phyloP scores from a whole-genome alignment of 1,139 yeast genomes.

The Pichia terricola region DNA sequence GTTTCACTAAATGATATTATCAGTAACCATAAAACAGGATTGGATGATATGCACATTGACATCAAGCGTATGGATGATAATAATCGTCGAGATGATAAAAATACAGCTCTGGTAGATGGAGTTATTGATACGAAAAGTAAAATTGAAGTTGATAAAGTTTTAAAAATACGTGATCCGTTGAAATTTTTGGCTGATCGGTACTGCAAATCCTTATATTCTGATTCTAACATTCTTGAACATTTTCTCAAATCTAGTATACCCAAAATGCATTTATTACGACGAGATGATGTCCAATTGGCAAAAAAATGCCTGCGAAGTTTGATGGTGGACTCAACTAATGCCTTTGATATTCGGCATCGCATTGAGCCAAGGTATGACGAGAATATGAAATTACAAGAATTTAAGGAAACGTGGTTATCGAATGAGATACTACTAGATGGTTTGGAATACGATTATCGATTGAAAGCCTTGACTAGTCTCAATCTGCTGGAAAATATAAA shows the following conservation, averaged over 20 bases:
- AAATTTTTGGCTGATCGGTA: slow-evolving; percentile 20
- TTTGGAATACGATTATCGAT: slow-evolving; percentile 12
- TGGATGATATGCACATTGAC: too few relatives aligned
- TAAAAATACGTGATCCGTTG: slow-evolving; percentile 17
- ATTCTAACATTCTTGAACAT: background rate
- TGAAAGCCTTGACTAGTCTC: background rate
- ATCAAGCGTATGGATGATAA: too few relatives aligned
- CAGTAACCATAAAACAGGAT: too few relatives aligned
- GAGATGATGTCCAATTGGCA: slow-evolving; percentile 15
- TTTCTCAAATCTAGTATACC: slow-evolving; percentile 17
- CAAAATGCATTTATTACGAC: slow-evolving; percentile 19
- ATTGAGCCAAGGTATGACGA: background rate
- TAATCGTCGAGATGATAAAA: too few relatives aligned
- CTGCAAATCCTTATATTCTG: slow-evolving; percentile 9
- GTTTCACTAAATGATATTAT: too few relatives aligned
- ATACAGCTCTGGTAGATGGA: too few relatives aligned
- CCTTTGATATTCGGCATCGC: slow-evolving; percentile 18
- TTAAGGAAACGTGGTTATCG: slow-evolving; percentile 3
- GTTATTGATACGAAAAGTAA: too few relatives aligned
- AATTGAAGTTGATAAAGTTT: slow-evolving; percentile 1
- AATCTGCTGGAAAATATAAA: background rate
- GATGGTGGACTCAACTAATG: slow-evolving; percentile 13
- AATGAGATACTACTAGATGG: slow-evolving; percentile 7
- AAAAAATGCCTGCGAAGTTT: slow-evolving; percentile 15
- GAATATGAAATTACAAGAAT: background rate